These are phyloP conservation scores for Bacidia rubella DNA, from an alignment of 495 filamentous ascomycete species.

Conservation along the genomic window DNA sequence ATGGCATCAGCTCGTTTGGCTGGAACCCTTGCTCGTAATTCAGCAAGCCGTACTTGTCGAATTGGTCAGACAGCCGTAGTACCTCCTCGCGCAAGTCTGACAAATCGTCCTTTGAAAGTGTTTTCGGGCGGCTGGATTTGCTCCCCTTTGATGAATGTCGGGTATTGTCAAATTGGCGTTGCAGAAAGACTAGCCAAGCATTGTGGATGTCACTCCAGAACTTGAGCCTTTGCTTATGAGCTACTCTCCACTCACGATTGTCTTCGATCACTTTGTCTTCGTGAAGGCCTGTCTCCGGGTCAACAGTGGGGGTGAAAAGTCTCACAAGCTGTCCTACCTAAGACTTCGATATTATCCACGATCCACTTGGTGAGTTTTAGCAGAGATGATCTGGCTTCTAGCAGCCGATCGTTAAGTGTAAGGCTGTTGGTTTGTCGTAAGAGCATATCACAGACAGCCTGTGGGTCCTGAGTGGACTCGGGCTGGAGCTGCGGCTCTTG, in stretches of 20 bases:
- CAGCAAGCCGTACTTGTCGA: constrained; percentile 81
- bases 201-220: constrained; percentile 93
- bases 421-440: constrained; percentile 54
- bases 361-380: constrained; percentile 77
- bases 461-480: background rate
- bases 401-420: constrained; percentile 57
- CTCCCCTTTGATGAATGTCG: constrained; percentile 43
- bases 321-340: too few relatives aligned
- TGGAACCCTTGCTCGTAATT: constrained; percentile 96
- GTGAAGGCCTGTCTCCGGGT: background rate
- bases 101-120: constrained; percentile 55
- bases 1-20: constrained; percentile 80
- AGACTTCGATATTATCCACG: constrained; percentile 60
- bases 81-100: constrained; percentile 71
- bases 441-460: background rate
- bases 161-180: constrained; percentile 72
- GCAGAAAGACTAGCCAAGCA: constrained; percentile 79
- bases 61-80: constrained; percentile 65
- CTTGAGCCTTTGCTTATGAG: constrained; percentile 36
- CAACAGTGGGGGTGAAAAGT: too few relatives aligned
- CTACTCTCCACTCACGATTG: background rate
- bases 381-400: constrained; percentile 58
- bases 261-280: background rate
- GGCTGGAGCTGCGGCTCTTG: constrained; percentile 18
- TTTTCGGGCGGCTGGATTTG: constrained; percentile 42